phyloP scores from a whole-genome alignment of 2,329 filamentous ascomycete species.

The Microcera coccophila region DNA sequence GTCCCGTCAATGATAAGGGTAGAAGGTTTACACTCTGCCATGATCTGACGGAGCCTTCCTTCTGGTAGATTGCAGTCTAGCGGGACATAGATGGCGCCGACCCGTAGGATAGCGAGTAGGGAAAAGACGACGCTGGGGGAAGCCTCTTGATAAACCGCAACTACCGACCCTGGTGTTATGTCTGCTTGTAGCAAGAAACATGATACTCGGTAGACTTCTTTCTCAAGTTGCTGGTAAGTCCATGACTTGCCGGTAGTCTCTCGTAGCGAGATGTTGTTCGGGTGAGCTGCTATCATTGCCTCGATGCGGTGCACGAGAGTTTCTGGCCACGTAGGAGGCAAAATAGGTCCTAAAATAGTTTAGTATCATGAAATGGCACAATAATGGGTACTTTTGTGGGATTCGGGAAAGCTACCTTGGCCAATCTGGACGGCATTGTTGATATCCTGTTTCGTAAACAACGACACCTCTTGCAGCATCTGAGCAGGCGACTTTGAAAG shows the following conservation, averaged over 20 bases:
- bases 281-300: neutral
- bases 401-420: neutral
- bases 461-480: neutral
- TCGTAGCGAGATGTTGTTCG: neutral
- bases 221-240: neutral
- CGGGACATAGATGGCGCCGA: slow-evolving; percentile 38
- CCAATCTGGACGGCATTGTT: neutral
- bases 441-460: neutral
- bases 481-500: neutral
- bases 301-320: neutral
- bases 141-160: neutral
- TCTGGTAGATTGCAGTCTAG: slow-evolving; percentile 34
- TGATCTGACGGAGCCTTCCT: slow-evolving; percentile 28
- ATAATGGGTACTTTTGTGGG: neutral
- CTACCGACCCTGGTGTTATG: neutral
- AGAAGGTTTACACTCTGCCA: slow-evolving; percentile 25
- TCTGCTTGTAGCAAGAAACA: neutral
- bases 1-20: neutral
- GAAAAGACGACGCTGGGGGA: neutral
- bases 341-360: neutral
- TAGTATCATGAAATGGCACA: neutral
- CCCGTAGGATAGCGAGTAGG: slow-evolving; percentile 37
- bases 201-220: neutral
- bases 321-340: neutral
- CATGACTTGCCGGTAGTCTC: neutral